phyloP scores from a whole-genome alignment of 305 asterid genomes.

The Lippia alba region DNA sequence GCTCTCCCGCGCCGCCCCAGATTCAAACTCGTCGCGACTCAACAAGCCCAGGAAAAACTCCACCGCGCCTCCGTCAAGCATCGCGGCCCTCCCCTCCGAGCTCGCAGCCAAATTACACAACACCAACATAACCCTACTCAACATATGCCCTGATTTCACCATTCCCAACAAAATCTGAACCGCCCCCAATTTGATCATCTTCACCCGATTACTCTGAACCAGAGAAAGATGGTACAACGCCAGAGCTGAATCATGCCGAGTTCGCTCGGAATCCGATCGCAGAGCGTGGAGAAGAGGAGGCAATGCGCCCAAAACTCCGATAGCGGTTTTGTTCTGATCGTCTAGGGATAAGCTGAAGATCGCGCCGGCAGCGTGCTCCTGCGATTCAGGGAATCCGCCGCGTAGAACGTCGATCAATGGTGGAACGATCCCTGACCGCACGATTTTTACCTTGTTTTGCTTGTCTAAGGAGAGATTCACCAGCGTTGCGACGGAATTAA shows the following conservation, averaged over 20 bases:
- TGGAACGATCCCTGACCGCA: conserved; percentile 91
- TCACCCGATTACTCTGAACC: conserved; percentile 76
- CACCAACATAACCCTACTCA: conserved; percentile 57
- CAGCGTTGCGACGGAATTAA: conserved; percentile 76
- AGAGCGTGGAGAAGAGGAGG: conserved; percentile 80
- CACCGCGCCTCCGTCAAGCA: conserved; percentile 81
- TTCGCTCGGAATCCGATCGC: conserved; percentile 75
- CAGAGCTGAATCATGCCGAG: conserved; percentile 80
- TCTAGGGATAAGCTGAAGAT: conserved; percentile 85
- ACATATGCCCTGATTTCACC: conserved; percentile 68
- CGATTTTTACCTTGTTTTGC: conserved; percentile 78
- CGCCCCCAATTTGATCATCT: conserved; percentile 72
- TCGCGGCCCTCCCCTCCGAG: conserved; percentile 72
- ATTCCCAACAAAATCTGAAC: conserved; percentile 58
- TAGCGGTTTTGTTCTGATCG: conserved; percentile 81
- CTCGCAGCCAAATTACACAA: conserved; percentile 69
- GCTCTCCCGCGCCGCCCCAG: conserved; percentile 56
- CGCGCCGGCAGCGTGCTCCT: conserved; percentile 94
- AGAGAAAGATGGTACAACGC: conserved; percentile 76
- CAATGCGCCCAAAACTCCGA: conserved; percentile 89
- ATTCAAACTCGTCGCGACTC: conserved; percentile 50
- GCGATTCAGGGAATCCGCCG: conserved; percentile 72
- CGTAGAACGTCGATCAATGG: conserved; percentile 69
- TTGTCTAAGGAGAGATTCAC: conserved; percentile 84
- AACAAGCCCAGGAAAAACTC: conserved; percentile 61